phyloP scores from a whole-genome alignment of 352 stramenopile species.

The Globisporangium radiosum region DNA sequence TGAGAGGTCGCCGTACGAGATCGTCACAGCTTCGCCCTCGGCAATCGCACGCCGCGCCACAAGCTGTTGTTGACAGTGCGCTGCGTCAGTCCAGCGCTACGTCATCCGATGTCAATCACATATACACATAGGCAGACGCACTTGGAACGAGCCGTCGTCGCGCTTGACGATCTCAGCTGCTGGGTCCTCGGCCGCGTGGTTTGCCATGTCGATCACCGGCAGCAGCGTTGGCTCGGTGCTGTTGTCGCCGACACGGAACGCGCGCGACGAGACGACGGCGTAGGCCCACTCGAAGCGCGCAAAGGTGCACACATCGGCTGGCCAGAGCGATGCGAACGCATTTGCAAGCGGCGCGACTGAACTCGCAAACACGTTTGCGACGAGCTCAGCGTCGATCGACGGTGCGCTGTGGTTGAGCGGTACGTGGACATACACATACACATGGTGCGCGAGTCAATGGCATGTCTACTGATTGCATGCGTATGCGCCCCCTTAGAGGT shows the following conservation, averaged over 20 bases:
- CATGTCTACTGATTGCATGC: no score
- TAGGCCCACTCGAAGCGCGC: constrained; percentile 61
- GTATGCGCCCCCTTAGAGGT: no score
- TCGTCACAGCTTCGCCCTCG: constrained; percentile 44
- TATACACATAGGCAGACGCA: constrained; percentile 13
- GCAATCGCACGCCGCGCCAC: constrained; percentile 34
- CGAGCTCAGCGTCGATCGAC: constrained; percentile 49
- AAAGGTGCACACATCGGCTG: constrained; percentile 21
- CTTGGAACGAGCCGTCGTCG: constrained; percentile 37
- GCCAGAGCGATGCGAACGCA: constrained; percentile 38
- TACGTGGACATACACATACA: background rate
- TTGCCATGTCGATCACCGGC: constrained; percentile 77
- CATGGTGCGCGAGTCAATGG: background rate
- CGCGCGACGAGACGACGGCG: constrained; percentile 58
- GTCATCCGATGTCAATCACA: background rate
- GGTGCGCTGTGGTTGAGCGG: constrained; percentile 18
- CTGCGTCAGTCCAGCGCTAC: no score
- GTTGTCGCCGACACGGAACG: constrained; percentile 28
- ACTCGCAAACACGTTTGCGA: constrained; percentile 37
- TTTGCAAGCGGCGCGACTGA: constrained; percentile 28
- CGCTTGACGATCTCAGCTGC: constrained; percentile 43
- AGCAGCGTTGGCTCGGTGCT: constrained; percentile 47
- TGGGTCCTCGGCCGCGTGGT: constrained; percentile 39
- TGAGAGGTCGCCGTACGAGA: constrained; percentile 66
- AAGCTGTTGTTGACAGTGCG: constrained; percentile 20